Evolutionary conservation across 1,139 yeast species (phyloP).

Genomic region (Hemisphaericaspora xylofermentans): DNA sequence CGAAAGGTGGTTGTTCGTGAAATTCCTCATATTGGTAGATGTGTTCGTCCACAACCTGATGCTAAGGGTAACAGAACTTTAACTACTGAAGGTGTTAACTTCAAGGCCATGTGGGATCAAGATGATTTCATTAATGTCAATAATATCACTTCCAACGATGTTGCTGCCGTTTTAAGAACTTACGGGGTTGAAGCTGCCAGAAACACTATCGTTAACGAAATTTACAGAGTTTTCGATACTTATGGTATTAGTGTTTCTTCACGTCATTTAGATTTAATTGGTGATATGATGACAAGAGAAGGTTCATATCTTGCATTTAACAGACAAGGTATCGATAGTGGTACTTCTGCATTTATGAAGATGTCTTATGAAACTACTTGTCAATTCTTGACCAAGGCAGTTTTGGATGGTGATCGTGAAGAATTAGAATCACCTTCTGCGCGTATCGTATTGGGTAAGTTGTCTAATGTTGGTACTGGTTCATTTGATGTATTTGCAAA

Average conservation of each 20-base stretch:
- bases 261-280: slow-evolving; percentile 94
- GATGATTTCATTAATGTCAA: slow-evolving; percentile 88
- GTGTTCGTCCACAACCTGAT: slow-evolving; percentile 78
- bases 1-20: slow-evolving; percentile 91
- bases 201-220: slow-evolving; percentile 94
- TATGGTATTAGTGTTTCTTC: slow-evolving; percentile 92
- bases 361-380: slow-evolving; percentile 99
- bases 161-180: slow-evolving; percentile 82
- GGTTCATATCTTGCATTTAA: slow-evolving; percentile 96
- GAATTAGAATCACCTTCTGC: slow-evolving; percentile 91
- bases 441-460: slow-evolving; percentile 89
- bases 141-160: slow-evolving; percentile 86
- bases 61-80: slow-evolving; percentile 60
- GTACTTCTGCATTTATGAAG: slow-evolving; percentile 95
- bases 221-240: slow-evolving; percentile 92
- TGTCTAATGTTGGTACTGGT: slow-evolving; percentile 94
- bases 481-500: slow-evolving; percentile 83
- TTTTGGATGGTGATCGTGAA: slow-evolving; percentile 87
- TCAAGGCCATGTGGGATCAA: slow-evolving; percentile 97
- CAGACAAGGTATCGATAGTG: slow-evolving; percentile 96
- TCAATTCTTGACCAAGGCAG: slow-evolving; percentile 95
- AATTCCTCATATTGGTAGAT: slow-evolving; percentile 87
- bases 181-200: slow-evolving; percentile 99
- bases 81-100: slow-evolving; percentile 97
- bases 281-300: slow-evolving; percentile 99